Evolutionary conservation across 352 stramenopile species (phyloP), one percentile per base, ranked within the genome.

Genomic region (Peronospora destructor): DNA sequence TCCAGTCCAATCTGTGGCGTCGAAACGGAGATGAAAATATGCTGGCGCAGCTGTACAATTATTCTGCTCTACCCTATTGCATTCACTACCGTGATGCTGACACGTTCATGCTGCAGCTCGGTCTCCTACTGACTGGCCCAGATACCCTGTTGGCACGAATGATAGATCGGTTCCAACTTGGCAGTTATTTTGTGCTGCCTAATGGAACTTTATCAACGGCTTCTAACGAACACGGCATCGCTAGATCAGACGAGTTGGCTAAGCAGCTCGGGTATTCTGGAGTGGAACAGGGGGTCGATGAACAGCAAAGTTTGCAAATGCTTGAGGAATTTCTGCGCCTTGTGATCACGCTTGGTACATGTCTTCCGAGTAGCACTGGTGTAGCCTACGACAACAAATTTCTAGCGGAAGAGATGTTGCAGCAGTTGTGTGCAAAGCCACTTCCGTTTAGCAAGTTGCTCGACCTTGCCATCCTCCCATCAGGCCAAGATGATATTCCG

Each of bases 1-100:
- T 94, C 38, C 84, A 94, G 37, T 86, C 81, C 11, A 91, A 91
- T 23, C 40, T 94, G 16, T 94, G 84, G 84, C 73, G 84, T 14
- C 74, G 84, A 21, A 94, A 94, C 41, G 84, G 84, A 29, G 84
- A 94, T 53, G 84, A 94, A 56, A 94, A 89, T 45, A 94, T 94
- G 84, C 66, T 92, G 45, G 83, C 84, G 2, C 84, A 94, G 64
- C 44, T 94, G 34, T 94, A 91, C 71, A 94, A 94, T 62, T 94
- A 94, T 58, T 94, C 81, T 11, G 84, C 84, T 16, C 50, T 94
- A 16, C 81, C 84, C 12, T 94, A 92, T 55, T 94, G 84, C 33
- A 69, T 94, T 41, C 79, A 94, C 45, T 94, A 91, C 40, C 79
- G 81, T 36, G 84, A 94, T 41, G 64, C 81, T 3, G 84, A 94